Conservation (phyloP, 2,329 filamentous ascomycete species). For the Aspergillus sp. region DNA sequence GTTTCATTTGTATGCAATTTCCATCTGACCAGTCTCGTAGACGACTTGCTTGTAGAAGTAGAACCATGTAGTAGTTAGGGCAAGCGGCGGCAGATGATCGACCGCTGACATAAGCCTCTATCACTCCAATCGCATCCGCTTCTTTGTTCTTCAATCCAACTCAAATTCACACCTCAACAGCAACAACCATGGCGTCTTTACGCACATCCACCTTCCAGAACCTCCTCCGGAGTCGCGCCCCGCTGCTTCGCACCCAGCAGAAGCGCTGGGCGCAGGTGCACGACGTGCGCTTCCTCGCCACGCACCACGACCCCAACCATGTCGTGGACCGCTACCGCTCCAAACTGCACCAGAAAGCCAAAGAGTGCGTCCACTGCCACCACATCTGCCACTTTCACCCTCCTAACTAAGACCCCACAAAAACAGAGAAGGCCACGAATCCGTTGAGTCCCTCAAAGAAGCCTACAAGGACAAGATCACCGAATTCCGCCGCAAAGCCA, state of each 20-base stretch:
- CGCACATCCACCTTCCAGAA: conserved; percentile 51
- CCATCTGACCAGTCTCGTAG: too few relatives aligned
- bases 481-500: conserved; percentile 65
- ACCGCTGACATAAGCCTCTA: background rate
- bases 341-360: conserved; percentile 80
- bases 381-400: background rate
- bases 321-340: conserved; percentile 81
- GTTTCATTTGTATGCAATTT: background rate
- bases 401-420: conserved; percentile 23
- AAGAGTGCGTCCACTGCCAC: conserved; percentile 47
- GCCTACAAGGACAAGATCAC: conserved; percentile 84
- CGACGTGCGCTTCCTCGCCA: conserved; percentile 85
- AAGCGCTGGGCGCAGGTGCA: conserved; percentile 88
- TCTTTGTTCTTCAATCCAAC: background rate
- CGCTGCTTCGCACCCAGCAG: conserved; percentile 50
- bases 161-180: background rate
- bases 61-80: background rate
- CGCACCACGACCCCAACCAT: conserved; percentile 62
- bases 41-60: too few relatives aligned
- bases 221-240: conserved; percentile 32
- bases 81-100: background rate
- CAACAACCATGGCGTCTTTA: conserved; percentile 48
- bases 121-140: background rate
- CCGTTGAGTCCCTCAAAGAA: conserved; percentile 60
- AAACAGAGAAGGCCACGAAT: conserved; percentile 62